A percentile compares a stretch with the other conserved stretches of the same genome.
These are phyloP conservation scores for Casuarina cunninghamiana DNA, from an alignment of 306 rosid genomes.

Conservation along the genomic window DNA sequence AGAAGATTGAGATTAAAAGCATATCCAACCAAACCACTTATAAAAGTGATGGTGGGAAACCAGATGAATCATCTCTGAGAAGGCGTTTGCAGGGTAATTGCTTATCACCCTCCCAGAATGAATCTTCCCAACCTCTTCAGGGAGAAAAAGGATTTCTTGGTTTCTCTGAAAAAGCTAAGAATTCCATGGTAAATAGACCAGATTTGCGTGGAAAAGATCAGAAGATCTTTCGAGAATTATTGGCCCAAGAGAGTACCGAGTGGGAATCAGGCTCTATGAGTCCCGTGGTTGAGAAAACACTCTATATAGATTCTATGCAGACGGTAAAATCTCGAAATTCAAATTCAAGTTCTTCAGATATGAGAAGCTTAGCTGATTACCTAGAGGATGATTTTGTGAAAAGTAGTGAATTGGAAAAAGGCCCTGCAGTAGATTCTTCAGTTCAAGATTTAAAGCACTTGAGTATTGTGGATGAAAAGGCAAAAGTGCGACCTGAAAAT, in stretches of 20 bases:
- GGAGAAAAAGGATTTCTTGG: conserved; percentile 36
- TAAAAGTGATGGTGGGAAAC: conserved; percentile 20
- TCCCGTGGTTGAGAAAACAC: conserved; percentile 74
- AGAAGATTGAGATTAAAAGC: conserved; percentile 17
- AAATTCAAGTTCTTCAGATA: conserved; percentile 46
- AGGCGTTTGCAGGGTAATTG: conserved; percentile 15
- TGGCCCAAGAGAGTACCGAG: conserved; percentile 31
- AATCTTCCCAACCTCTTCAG: conserved; percentile 34
- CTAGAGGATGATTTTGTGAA: conserved; percentile 29
- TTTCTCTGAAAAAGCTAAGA: conserved; percentile 38
- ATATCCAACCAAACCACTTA: conserved; percentile 20
- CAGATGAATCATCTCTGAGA: conserved; percentile 15
- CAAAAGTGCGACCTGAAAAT: conserved; percentile 25
- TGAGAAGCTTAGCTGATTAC: conserved; percentile 30
- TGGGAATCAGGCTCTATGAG: conserved; percentile 40
- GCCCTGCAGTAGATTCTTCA: conserved; percentile 35
- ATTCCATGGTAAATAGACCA: conserved; percentile 22
- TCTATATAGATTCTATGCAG: conserved; percentile 61
- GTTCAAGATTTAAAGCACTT: conserved; percentile 38
- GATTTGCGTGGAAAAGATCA: conserved; percentile 40
- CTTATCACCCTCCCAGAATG: conserved; percentile 25
- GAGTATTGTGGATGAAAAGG: conserved; percentile 35
- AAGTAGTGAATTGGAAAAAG: conserved; percentile 31
- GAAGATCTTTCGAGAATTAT: conserved; percentile 35
- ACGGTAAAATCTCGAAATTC: conserved; percentile 41